Base-by-base conservation (phyloP, 495 filamentous ascomycete genomes). In the Neurospora sp. region DNA sequence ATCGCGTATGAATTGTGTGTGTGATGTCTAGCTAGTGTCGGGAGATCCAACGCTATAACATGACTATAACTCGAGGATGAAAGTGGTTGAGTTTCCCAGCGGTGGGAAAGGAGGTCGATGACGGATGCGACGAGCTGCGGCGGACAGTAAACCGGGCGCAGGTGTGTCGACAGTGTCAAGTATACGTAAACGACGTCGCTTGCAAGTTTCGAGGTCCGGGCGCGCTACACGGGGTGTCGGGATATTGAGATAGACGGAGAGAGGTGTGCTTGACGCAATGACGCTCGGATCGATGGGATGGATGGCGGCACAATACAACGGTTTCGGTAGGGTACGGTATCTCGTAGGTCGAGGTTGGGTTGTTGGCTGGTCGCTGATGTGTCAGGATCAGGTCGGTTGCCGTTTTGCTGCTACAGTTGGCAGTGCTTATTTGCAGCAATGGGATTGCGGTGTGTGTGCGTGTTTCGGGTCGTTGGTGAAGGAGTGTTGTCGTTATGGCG, bases 201-300 rank as follows among this genome's bases (percentile, higher is more conserved):
- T 70, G 20, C n/a, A 5, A 8, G 40, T 41, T 44, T 70, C 38
- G 75, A 69, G 74, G 78, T 75, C 79, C 73, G 74, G 76, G 78
- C 78, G 77, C 78, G 76, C 75, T 70, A 62, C 71, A 74, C 70
- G 23, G 37, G 69, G 69, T 38, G 72, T 71, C 35, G 27, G 27
- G 48, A 69, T 48, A 71, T 42, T 59, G 42, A 59, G 40, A 71
- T 44, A 73, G 48, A 41, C 16, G 35, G 37, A 62, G 44, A 7
- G 69, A 72, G 31, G 27, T 35, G 27, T 37, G 54, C 12, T 66
- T 66, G 54, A 66, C 54, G 54, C 54, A 66, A 66, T 37, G 54
- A 35, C 54, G 54, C 54, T 66, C 54, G 27, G 27, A 66, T 66
- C 54, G 54, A 35, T 35, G 23, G 54, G 23, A 59, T 54, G 46